Evolutionary conservation across 257 asterid genomes (phyloP).

Genomic region (Fraxinus anomala): DNA sequence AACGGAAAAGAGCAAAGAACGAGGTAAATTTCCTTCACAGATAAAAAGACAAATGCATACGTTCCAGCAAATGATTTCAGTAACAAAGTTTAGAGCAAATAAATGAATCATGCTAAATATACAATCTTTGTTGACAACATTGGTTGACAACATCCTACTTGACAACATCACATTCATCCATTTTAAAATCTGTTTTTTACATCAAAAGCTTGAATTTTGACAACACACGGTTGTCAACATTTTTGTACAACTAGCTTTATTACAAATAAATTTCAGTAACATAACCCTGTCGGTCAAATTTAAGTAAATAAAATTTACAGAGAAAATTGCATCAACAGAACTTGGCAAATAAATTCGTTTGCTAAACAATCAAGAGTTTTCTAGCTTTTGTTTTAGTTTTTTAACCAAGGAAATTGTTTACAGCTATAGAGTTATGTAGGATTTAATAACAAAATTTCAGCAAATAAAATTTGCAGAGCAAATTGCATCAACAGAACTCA

Average conservation of each 20-base stretch:
- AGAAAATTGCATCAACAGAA: neutral
- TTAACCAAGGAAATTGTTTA: neutral
- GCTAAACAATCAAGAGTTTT: neutral
- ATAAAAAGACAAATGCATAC: neutral
- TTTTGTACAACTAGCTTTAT: no score
- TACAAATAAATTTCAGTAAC: neutral
- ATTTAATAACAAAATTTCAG: neutral
- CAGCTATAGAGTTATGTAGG: neutral
- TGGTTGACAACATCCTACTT: no score
- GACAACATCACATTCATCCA: no score
- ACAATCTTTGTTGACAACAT: no score
- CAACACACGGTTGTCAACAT: no score
- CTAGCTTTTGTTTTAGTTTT: neutral
- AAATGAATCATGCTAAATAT: neutral
- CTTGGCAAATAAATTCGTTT: neutral
- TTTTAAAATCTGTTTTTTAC: no score
- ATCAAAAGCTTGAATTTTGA: no score
- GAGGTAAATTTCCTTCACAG: neutral
- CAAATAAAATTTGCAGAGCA: no score
- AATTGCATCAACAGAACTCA: no score
- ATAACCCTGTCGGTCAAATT: neutral
- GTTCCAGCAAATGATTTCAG: neutral
- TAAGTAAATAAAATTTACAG: neutral
- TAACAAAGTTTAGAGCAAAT: neutral
- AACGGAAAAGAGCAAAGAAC: neutral